Evolutionary conservation across 345 rosid species (phyloP), one percentile per base, ranked within the genome.

Genomic region (Populus davidiana): DNA sequence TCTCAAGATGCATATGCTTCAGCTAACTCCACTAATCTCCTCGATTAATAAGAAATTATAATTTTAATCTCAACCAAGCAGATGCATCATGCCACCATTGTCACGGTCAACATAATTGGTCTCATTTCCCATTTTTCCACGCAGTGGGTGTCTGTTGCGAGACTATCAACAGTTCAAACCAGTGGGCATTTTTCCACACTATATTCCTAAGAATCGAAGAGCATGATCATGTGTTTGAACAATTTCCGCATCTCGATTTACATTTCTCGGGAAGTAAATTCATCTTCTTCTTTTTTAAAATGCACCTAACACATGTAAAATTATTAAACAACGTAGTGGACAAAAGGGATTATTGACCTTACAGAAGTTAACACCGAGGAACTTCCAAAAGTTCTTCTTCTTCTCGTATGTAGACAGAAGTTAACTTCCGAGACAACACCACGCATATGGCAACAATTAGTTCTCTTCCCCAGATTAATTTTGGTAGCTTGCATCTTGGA

Each of bases 301-400:
- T 49, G 61, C 12, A 68, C 76, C 50, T 66, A 72, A 64, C 76
- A 78, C 76, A 64, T 71, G 66, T 50, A 72, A 29, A 78, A 71
- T 64, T 29, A 44, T 38, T 18, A 39, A 54, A 65, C 67, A 67
- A 31, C 27, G 1, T 3, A 13, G 56, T 39, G n/a, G 71, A 49
- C 36, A 67, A 79, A 79, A 59, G 49, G 43, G 65, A 2, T 31
- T n/a, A 21, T 74, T 74, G 78, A 67, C 70, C 70, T 39, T 5
- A 27, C 6, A 50, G 29, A 56, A 73, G 69, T 39, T 27, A 17
- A 73, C 74, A 44, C 27, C 47, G 49, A 13, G 69, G 74, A 74
- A 47, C 49, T 61, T 74, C 78, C 82, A 74, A 74, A 18, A 59
- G n/a, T 12, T 62, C 77, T 56, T 72, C 77, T 56, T 72, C 69